phyloP scores from a whole-genome alignment of 1,139 yeast species.

The Suhomyces panamericanus region DNA sequence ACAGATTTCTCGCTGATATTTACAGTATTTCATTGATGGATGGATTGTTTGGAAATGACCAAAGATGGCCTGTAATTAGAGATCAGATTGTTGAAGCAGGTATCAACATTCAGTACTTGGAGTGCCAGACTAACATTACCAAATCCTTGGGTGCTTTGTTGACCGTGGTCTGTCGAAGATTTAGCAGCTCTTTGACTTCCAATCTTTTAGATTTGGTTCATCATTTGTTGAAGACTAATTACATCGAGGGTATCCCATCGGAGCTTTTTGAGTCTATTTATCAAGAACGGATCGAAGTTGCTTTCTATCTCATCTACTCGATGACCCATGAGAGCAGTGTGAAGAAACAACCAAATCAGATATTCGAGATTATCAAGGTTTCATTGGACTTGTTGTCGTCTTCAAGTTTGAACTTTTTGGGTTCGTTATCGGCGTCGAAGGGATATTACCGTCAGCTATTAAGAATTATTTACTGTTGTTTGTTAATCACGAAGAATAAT shows the following conservation, averaged over 20 bases:
- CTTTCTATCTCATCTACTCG: constrained; percentile 62
- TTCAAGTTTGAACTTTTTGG: constrained; percentile 45
- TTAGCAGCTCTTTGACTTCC: constrained; percentile 30
- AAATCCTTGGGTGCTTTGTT: constrained; percentile 78
- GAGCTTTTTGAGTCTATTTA: constrained; percentile 52
- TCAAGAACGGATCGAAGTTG: constrained; percentile 64
- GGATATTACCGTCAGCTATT: constrained; percentile 60
- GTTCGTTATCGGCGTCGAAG: constrained; percentile 38
- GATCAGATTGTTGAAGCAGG: constrained; percentile 60
- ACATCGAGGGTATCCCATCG: constrained; percentile 53
- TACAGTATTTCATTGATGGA: constrained; percentile 70
- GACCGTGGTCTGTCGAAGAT: constrained; percentile 58
- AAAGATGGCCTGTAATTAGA: constrained; percentile 52
- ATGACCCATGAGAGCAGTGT: constrained; percentile 33
- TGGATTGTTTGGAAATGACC: constrained; percentile 47
- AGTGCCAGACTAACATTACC: constrained; percentile 68
- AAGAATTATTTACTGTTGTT: constrained; percentile 53
- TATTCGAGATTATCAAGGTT: constrained; percentile 42
- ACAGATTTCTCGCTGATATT: constrained; percentile 52
- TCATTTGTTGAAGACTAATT: constrained; percentile 52
- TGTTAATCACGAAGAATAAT: constrained; percentile 46
- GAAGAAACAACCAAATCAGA: constrained; percentile 26
- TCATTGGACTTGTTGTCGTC: constrained; percentile 48
- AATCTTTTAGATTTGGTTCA: constrained; percentile 47
- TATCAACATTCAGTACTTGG: constrained; percentile 60